Percentiles rank a stretch among this genome's conserved stretches.
Evolutionary conservation across 2,329 filamentous ascomycete species (phyloP).

Genomic region (Huntiella moniliformis): DNA sequence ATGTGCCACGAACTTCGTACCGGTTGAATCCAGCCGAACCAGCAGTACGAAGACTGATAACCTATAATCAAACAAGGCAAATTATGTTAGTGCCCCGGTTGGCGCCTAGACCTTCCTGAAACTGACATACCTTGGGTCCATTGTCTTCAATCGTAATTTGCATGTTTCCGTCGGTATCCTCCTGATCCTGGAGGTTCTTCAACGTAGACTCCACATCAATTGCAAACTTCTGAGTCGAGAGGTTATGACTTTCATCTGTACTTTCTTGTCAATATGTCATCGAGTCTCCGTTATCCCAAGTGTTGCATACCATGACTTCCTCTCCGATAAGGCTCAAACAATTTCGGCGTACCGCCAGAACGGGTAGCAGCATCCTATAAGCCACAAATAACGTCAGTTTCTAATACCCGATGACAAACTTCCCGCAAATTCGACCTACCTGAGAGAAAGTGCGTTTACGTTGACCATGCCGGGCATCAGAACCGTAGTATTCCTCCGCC

Average conservation of each 20-base stretch:
- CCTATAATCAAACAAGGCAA: slow-evolving; percentile 25
- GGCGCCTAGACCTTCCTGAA: background rate
- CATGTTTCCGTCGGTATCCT: slow-evolving; percentile 86
- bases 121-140: slow-evolving; percentile 56
- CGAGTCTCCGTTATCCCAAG: background rate
- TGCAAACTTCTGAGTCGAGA: slow-evolving; percentile 35
- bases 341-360: background rate
- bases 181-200: slow-evolving; percentile 57
- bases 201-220: slow-evolving; percentile 75
- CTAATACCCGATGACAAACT: background rate
- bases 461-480: slow-evolving; percentile 33
- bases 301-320: slow-evolving; percentile 35
- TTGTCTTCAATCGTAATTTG: slow-evolving; percentile 96
- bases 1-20: slow-evolving; percentile 85
- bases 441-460: slow-evolving; percentile 39
- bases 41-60: slow-evolving; percentile 66
- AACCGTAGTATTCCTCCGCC: slow-evolving; percentile 39
- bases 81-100: slow-evolving; percentile 8
- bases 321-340: slow-evolving; percentile 33
- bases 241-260: slow-evolving; percentile 9
- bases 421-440: slow-evolving; percentile 18
- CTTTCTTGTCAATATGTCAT: background rate
- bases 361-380: too few relatives aligned
- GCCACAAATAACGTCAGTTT: too few relatives aligned
- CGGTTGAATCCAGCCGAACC: slow-evolving; percentile 71